Base-by-base conservation (phyloP, 176 grass and related monocot genomes). In the Canna indica region DNA sequence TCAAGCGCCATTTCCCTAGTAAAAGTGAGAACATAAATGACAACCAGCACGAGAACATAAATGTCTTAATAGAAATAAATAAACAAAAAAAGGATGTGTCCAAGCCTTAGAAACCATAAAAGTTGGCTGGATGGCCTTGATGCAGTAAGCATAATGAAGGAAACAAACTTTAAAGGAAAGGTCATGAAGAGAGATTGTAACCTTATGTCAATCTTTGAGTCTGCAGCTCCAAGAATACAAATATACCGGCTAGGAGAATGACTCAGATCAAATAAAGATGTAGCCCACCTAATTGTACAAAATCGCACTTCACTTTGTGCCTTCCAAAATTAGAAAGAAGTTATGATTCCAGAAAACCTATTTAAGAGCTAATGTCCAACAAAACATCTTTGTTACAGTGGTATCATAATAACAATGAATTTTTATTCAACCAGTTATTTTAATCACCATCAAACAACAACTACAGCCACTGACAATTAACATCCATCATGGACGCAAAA, bases 231-330 rank as follows among this genome's bases (percentile, higher is more conserved):
- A 79, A 84, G 81, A 85, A 96, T 91, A 78, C 91, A 96, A 85
- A 96, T 96, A 48, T 91, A 96, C 22, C 91, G 82, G 85, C 91
- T 96, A 70, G 87, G 85, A 70, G 83, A 96, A 78, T 96, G 87
- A 15, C 65, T 72, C 18, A 77, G 73, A 79, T 96, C 75, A 30
- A 85, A 96, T 48, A 96, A 86, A 31, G 85, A 82, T 64, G 91
- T 95, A 80, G 91, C 85, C 87, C 91, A 96, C 60, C 91, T 87
- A 60, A 96, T 62, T 75, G 85, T 85, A 83, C 84, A 96, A 88
- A 96, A 96, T 29, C 91, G 77, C 56, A 96, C 87, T 59, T 96
- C 91, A 70, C 70, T 91, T 86, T 96, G 88, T 73, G 86, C 91
- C 91, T 96, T 81, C 26, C 78, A 81, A 81, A 86, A n/a, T 48